Evolutionary conservation across 768 basidiomycete genomes (phyloP), one percentile per base, ranked within the genome.

Genomic region (Boletales sp.): DNA sequence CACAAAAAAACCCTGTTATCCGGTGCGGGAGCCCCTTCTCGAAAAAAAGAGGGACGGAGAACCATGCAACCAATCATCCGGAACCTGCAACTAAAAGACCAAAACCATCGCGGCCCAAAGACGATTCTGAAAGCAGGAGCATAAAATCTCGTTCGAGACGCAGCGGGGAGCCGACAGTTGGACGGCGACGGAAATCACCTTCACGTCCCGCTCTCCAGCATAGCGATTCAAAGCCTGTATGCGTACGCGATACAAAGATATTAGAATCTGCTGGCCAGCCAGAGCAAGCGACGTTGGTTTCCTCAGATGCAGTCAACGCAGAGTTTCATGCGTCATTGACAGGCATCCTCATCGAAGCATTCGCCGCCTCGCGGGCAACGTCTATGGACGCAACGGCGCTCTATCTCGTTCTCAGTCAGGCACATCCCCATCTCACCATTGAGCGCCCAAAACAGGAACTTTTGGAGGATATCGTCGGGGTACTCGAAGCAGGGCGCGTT

Each of bases 331-430:
- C 61, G 0, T 81, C 83, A 56, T 63, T 86, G 19, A 76, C 75
- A 43, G 86, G 86, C 3, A 77, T 87, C 78, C 67, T 88, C 2
- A 78, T 88, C 54, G 84, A 87, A 69, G 76, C 76, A 34, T 74
- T 89, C 65, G 86, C 84, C 12, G 77, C 78, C n/a, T 83, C 86
- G 4, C 80, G 87, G 18, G 84, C 86, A 17, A 84, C 84, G 1
- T 82, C 82, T 17, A 69, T 87, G 54, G 74, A 85, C 17, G 71
- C 77, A 2, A 74, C 79, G 3, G 66, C 75, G 21, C 68, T 89
- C 17, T 79, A 76, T 59, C 75, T 72, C 51, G 67, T 72, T 40
- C 69, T 86, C 21, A 74, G 78, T 64, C 72, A 74, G 54, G 69
- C 69, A 9, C 81, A 81, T 40, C 84, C 86, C 11, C 66, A 75